phyloP scores from a whole-genome alignment of 2,329 filamentous ascomycete genomes.

The Stachybotrys elegans region DNA sequence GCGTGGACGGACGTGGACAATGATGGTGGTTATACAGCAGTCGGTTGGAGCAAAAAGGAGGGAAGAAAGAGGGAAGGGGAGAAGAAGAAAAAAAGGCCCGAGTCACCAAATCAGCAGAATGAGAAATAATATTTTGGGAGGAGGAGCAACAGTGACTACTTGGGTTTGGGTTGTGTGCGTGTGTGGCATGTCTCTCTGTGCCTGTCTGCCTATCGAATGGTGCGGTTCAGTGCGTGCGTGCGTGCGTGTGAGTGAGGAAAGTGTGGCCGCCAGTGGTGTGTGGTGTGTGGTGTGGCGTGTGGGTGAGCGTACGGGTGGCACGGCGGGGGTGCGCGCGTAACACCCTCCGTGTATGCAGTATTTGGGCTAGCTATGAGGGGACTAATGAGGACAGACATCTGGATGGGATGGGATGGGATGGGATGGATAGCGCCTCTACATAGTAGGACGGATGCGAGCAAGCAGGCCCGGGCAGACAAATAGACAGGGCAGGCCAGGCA shows the following conservation, averaged over 20 bases:
- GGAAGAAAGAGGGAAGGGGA: constrained; percentile 8
- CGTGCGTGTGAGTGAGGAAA: not conserved
- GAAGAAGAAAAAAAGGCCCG: constrained; percentile 8
- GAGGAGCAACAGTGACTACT: constrained; percentile 3
- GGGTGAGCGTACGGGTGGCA: constrained; percentile 23
- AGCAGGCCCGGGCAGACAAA: too few relatives aligned
- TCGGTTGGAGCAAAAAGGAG: not conserved
- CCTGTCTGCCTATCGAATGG: too few relatives aligned
- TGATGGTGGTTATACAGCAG: not conserved
- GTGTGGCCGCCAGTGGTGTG: too few relatives aligned
- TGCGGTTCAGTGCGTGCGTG: not conserved
- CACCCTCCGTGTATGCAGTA: constrained; percentile 14
- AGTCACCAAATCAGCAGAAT: constrained; percentile 20
- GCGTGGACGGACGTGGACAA: constrained; percentile 19
- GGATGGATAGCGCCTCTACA: too few relatives aligned
- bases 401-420: not conserved
- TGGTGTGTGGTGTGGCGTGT: too few relatives aligned
- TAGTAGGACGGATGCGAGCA: too few relatives aligned
- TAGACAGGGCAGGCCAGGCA: too few relatives aligned
- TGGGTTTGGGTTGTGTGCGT: too few relatives aligned
- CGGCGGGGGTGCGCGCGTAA: constrained; percentile 21
- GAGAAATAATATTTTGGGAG: constrained; percentile 37
- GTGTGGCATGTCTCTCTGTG: too few relatives aligned
- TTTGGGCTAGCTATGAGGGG: too few relatives aligned
- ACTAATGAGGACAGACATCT: too few relatives aligned